Base-by-base conservation (phyloP, 2,329 filamentous ascomycete species). In the Fusarium armeniacum region DNA sequence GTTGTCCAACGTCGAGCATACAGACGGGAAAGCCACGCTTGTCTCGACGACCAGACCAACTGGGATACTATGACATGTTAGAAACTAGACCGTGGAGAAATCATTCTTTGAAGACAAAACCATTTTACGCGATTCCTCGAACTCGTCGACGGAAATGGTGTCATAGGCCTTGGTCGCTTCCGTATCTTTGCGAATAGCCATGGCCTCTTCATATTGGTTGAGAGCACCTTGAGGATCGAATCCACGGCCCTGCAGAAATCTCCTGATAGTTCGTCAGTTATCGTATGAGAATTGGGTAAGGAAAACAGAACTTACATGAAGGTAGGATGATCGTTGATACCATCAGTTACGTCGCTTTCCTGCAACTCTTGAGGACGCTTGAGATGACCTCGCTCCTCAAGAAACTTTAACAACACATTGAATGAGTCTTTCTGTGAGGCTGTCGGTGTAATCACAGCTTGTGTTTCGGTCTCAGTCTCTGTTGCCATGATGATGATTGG, bases 101-200 rank as follows among this genome's bases (percentile, higher is more conserved):
- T 20, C 0, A 0, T 6, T 20, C 0, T 6, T 6, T 12, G 2
- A 6, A 8, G 18, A 13, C 16, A 6, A 18, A 18, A 47, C 52
- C 18, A 55, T 47, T 5, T 28, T 28, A 10, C 52, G 52, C 7
- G 52, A 24, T 28, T 55, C 30, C 16, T 55, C 52, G 30, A 55
- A 55, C 3, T 55, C 52, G 1, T 22, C 11, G 5, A 55, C 41
- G 3, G 41, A 30, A 22, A 55, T 49, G 6, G 24, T 7, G 15
- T 55, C 41, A 10, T 55, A 55, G 3, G 41, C 52, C 11, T 18
- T 2, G 2, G 20, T 36, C 12, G 24, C 52, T 7, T 30, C 16
- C 4, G 32, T 55, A 2, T 49, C 30, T 6, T 38, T 55, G 18
- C 52, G 52, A 1, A 55, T 38, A 3, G 15, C 13, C 2, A 36